These are phyloP conservation scores for Phalaenopsis hybrid DNA, from an alignment of 116 monocot genomes.

Conservation along the genomic window DNA sequence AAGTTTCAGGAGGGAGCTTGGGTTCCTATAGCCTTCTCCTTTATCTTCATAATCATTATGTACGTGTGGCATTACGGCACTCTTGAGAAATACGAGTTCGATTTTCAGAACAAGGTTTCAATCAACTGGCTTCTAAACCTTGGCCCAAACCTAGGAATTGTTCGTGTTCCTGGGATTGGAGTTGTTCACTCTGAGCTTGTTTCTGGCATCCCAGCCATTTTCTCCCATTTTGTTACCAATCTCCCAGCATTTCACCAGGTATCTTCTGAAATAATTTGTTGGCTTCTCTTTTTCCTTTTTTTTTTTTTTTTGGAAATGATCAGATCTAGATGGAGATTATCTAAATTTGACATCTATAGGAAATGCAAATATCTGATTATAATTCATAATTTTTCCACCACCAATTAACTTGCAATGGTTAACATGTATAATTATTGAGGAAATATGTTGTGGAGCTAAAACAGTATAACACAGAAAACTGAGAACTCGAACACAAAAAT, in stretches of 20 bases:
- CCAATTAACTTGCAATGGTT: too few species aligned
- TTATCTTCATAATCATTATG: slow-evolving; percentile 8
- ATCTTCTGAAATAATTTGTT: not conserved
- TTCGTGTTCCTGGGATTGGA: slow-evolving; percentile 7
- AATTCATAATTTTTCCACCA: too few species aligned
- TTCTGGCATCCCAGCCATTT: slow-evolving; percentile 5
- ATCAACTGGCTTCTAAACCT: slow-evolving; percentile 5
- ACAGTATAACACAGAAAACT: too few species aligned
- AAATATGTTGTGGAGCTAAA: too few species aligned
- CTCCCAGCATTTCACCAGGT: slow-evolving; percentile 13
- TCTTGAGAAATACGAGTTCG: slow-evolving; percentile 3
- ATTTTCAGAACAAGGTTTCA: slow-evolving; percentile 9
- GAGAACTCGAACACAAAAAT: too few species aligned
- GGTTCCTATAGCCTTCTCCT: slow-evolving; percentile 2
- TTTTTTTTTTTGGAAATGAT: not conserved
- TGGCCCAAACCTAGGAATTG: slow-evolving; percentile 1
- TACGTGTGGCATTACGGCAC: slow-evolving; percentile 1
- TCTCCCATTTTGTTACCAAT: slow-evolving; percentile 12
- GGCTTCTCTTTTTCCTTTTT: not conserved
- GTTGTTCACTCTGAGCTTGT: not conserved
- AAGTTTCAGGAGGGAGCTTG: slow-evolving; percentile 12
- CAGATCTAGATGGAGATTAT: not conserved
- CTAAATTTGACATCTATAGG: not conserved
- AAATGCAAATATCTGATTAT: not conserved
- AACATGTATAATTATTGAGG: too few species aligned